phyloP scores from a whole-genome alignment of 192 early-diverging fungal species.

The Entomortierella lignicola region DNA sequence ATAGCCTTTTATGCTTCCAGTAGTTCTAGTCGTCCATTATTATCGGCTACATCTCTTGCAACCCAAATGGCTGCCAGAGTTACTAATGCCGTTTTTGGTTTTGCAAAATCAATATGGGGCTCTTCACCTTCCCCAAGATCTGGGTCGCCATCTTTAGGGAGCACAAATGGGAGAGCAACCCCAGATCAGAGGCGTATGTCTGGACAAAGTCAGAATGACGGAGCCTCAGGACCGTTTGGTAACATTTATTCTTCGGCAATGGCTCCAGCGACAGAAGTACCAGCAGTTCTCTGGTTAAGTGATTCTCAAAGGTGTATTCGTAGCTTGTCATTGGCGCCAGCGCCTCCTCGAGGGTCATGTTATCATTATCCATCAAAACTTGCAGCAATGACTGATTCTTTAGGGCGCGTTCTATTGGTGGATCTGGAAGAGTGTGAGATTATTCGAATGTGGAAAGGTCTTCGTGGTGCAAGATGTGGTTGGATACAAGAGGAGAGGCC shows the following conservation, averaged over 20 bases:
- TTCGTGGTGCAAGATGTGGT: constrained; percentile 75
- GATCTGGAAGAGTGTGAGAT: constrained; percentile 74
- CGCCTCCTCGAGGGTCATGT: constrained; percentile 49
- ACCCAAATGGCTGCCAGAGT: constrained; percentile 62
- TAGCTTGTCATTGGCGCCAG: constrained; percentile 63
- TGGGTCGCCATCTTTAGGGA: constrained; percentile 28
- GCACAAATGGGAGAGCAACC: constrained; percentile 8
- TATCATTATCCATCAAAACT: constrained; percentile 54
- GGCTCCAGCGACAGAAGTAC: constrained; percentile 66
- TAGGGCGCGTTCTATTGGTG: constrained; percentile 76
- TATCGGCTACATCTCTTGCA: constrained; percentile 64
- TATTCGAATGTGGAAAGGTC: constrained; percentile 78
- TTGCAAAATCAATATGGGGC: constrained; percentile 76
- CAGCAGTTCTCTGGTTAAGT: constrained; percentile 60
- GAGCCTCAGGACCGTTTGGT: constrained; percentile 44
- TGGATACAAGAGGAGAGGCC: constrained; percentile 69
- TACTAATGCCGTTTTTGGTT: constrained; percentile 70
- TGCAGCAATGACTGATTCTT: constrained; percentile 71
- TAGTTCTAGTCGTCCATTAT: constrained; percentile 59
- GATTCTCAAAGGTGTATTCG: constrained; percentile 67
- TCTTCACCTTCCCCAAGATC: constrained; percentile 35
- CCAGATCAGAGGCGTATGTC: constrained; percentile 39
- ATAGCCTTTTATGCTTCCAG: constrained; percentile 64
- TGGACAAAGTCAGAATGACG: constrained; percentile 29
- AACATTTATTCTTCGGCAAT: constrained; percentile 59